Evolutionary conservation across 2,329 filamentous ascomycete genomes (phyloP), one percentile per base, ranked within the genome.

Genomic region (Apiospora kogelbergensis): DNA sequence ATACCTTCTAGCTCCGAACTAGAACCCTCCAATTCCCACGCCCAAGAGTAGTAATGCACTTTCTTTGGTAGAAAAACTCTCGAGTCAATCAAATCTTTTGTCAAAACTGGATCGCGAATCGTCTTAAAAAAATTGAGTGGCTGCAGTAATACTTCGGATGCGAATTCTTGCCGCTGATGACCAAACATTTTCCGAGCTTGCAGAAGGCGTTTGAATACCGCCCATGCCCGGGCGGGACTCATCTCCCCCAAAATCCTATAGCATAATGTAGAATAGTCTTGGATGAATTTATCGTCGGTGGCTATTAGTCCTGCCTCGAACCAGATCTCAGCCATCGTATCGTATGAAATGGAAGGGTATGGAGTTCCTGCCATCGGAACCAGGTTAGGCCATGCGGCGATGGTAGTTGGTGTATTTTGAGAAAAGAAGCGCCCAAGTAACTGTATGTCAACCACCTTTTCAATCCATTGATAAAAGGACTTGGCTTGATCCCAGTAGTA

Each of bases 401-500:
- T 33, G 10, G 26, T 11, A 60, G 53, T 60, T 13, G 53, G 53
- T 9, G 53, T 60, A 11, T 33, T n/a, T 7, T 60, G 53, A 1
- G 53, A 60, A 3, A 60, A 37, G 53, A 37, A 60, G 1, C 1
- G 1, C 13, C 26, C 6, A 13, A 60, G 53, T 6, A 60, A 37
- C 3, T 37, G 26, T 0, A 37, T 13, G n/a, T 60, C 53, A n/a
- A 30, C 53, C 17, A 60, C 53, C 17, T 4, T 33, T 9, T 7
- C 30, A 60, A n/a, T 30, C 53, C 33, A 11, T 4, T 10, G 2
- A n/a, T 5, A 15, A 60, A 60, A 20, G 26, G 2, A 3, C n/a
- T n/a, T n/a, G n/a, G 7, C 15, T 37, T 6, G 7, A 9, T 33
- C 17, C 3, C 6, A 22, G 10, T 5, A n/a, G 0, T 0, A 3